Conservation (phyloP, 2,329 filamentous ascomycete genomes). For the Microsporum ferrugineum region DNA sequence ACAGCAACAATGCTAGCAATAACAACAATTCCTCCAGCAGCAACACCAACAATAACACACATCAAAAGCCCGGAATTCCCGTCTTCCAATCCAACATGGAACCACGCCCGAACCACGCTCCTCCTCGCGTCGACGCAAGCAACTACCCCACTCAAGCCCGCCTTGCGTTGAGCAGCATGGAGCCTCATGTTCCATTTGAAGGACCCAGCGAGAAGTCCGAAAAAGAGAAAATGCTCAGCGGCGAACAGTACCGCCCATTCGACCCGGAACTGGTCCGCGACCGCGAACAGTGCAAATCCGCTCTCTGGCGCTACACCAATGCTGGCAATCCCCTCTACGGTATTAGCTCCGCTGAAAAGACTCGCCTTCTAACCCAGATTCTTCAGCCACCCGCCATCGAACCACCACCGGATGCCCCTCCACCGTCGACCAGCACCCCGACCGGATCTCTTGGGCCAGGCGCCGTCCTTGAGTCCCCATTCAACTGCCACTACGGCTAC, state of each 20-base stretch:
- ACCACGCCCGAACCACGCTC: slow-evolving; percentile 26
- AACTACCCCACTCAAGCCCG: slow-evolving; percentile 35
- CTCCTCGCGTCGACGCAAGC: slow-evolving; percentile 26
- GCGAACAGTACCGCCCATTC: slow-evolving; percentile 67
- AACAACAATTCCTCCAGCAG: slow-evolving; percentile 19
- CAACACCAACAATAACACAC: slow-evolving; percentile 29
- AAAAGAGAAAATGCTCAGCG: slow-evolving; percentile 81
- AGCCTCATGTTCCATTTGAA: slow-evolving; percentile 30
- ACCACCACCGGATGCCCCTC: slow-evolving; percentile 22
- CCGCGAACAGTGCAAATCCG: slow-evolving; percentile 69
- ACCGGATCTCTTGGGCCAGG: slow-evolving; percentile 57
- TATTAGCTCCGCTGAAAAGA: slow-evolving; percentile 45
- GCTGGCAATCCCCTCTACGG: slow-evolving; percentile 63
- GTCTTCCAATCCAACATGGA: slow-evolving; percentile 29
- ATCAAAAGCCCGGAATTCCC: slow-evolving; percentile 27
- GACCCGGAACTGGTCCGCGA: slow-evolving; percentile 68
- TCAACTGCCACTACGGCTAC: slow-evolving; percentile 90
- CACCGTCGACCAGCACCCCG: slow-evolving; percentile 43
- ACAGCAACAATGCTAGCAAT: slow-evolving; percentile 21
- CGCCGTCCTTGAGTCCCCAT: slow-evolving; percentile 73
- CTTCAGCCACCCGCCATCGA: slow-evolving; percentile 25
- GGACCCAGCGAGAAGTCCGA: slow-evolving; percentile 45
- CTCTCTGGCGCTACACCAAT: slow-evolving; percentile 78
- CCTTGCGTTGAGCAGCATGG: slow-evolving; percentile 32
- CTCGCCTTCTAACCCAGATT: slow-evolving; percentile 29